Evolutionary conservation across 306 rosid species (phyloP).

Genomic region (Rosa persica): DNA sequence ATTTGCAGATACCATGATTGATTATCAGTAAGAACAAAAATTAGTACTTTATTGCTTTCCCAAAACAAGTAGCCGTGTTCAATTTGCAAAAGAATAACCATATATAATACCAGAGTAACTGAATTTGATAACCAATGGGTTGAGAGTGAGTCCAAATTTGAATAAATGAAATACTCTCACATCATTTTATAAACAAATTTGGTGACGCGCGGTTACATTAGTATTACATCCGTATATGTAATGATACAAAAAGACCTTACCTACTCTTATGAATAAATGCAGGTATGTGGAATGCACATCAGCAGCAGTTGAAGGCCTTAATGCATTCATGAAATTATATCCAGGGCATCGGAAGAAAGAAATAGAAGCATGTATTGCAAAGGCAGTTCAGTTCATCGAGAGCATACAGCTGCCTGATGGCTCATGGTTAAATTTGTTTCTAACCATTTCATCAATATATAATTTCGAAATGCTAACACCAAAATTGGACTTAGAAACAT

Average conservation of each 20-base stretch:
- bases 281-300: constrained; percentile 79
- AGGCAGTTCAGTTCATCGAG: constrained; percentile 48
- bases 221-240: background rate
- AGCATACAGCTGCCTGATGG: constrained; percentile 59
- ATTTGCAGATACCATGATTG: constrained; percentile 65
- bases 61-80: background rate
- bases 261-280: background rate
- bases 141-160: background rate
- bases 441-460: background rate
- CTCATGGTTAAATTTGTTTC: constrained; percentile 50
- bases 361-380: constrained; percentile 46
- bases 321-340: constrained; percentile 35
- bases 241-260: background rate
- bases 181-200: background rate
- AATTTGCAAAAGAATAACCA: background rate
- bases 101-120: background rate
- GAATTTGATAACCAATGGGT: background rate
- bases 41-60: background rate
- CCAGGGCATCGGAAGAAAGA: constrained; percentile 49
- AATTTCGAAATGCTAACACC: background rate
- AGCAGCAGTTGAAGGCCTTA: constrained; percentile 57
- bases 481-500: background rate
- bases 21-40: constrained; percentile 54
- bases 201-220: background rate
- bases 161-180: background rate